phyloP scores from a whole-genome alignment of 1,284 basidiomycete genomes.

The Apiotrichum domesticum region DNA sequence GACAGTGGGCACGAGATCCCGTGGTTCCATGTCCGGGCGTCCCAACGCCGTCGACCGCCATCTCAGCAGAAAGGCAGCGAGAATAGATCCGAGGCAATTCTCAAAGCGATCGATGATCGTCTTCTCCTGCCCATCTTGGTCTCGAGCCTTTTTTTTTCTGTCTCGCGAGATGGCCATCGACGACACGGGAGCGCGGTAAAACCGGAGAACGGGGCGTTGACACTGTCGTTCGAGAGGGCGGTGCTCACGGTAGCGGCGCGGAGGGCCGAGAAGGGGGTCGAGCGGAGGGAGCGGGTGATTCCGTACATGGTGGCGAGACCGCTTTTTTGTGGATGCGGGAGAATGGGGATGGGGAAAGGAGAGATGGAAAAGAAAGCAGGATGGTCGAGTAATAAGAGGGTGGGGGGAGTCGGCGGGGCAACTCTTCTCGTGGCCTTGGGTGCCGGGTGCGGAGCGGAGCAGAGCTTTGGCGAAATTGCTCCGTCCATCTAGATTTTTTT shows the following conservation, averaged over 20 bases:
- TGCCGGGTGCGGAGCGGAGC: too few relatives aligned
- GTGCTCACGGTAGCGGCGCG: constrained; percentile 25
- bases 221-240: not conserved
- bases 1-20: too few relatives aligned
- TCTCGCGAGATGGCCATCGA: too few relatives aligned
- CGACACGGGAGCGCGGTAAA: too few relatives aligned
- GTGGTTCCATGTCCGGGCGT: too few relatives aligned
- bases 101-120: too few relatives aligned
- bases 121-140: too few relatives aligned
- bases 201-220: not conserved
- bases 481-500: not conserved
- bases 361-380: constrained; percentile 3
- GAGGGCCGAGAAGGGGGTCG: constrained; percentile 17
- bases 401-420: not conserved
- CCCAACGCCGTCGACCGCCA: too few relatives aligned
- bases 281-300: constrained; percentile 33
- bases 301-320: constrained; percentile 30
- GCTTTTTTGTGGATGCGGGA: constrained; percentile 5
- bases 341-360: not conserved
- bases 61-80: too few relatives aligned
- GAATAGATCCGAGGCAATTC: too few relatives aligned
- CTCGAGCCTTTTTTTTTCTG: not conserved
- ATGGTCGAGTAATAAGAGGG: not conserved
- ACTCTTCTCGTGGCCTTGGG: too few relatives aligned
- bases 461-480: not conserved